These are phyloP conservation scores for Teratosphaeria gauchensis DNA, from an alignment of 2,329 filamentous ascomycete genomes.

Conservation along the genomic window DNA sequence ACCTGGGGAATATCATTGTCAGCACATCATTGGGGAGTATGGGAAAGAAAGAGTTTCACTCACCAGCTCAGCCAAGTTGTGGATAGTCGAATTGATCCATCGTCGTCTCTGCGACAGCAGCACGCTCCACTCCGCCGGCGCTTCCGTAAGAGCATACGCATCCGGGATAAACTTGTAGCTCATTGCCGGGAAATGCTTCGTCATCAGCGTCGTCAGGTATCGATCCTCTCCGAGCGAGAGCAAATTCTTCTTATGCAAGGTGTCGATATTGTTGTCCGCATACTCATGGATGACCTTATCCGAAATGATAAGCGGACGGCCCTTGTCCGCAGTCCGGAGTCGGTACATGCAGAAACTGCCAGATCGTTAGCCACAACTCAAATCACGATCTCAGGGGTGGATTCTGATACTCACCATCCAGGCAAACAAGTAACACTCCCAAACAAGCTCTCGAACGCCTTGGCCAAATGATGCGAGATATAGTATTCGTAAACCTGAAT, in stretches of 20 bases:
- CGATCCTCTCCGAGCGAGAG: conserved; percentile 92
- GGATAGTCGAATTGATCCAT: conserved; percentile 98
- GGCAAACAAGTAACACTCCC: conserved; percentile 97
- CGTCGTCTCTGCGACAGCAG: conserved; percentile 93
- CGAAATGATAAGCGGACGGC: conserved; percentile 86
- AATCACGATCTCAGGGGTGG: too few relatives aligned
- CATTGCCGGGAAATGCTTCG: conserved; percentile 92
- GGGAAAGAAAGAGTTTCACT: not conserved
- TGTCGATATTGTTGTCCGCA: conserved; percentile 80
- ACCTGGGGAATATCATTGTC: not conserved
- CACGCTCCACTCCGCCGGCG: conserved; percentile 88
- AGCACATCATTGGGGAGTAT: not conserved
- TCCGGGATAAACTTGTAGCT: conserved; percentile 92
- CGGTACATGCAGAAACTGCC: conserved; percentile 97
- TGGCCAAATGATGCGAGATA: conserved; percentile 93
- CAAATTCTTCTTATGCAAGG: conserved; percentile 89
- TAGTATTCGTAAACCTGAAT: conserved; percentile 99
- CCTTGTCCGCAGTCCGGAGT: conserved; percentile 83
- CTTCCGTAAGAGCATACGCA: conserved; percentile 86
- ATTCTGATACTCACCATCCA: too few relatives aligned
- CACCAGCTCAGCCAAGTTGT: conserved; percentile 88
- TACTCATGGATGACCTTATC: conserved; percentile 84
- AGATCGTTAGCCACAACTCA: too few relatives aligned
- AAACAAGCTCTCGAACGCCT: conserved; percentile 96
- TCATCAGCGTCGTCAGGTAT: conserved; percentile 95